Conservation (phyloP, 352 stramenopile species). For the Peronospora destructor region DNA sequence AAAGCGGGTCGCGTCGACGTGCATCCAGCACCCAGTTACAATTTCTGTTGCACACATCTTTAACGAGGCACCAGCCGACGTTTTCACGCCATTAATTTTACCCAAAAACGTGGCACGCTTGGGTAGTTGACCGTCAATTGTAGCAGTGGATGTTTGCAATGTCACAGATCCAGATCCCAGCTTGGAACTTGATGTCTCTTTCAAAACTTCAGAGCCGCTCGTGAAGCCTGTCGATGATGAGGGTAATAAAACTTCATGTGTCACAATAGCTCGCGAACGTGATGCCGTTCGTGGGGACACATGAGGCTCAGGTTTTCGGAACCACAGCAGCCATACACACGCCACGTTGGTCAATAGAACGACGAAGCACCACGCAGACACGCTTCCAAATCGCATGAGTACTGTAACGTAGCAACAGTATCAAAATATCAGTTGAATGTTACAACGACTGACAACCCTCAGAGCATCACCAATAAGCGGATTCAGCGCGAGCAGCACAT, state of each 20-base stretch:
- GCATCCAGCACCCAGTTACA: constrained; percentile 48
- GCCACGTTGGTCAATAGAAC: constrained; percentile 36
- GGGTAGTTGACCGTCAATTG: not conserved
- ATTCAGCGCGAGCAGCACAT: constrained; percentile 36
- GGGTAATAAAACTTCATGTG: constrained; percentile 3
- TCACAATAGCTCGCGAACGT: not conserved
- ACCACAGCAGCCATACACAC: constrained; percentile 41
- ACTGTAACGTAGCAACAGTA: constrained; percentile 19
- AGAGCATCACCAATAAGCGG: constrained; percentile 30
- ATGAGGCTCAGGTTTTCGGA: constrained; percentile 10
- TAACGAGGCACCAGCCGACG: constrained; percentile 46
- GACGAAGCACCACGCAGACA: constrained; percentile 19
- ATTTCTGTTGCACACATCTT: constrained; percentile 39
- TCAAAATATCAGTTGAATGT: not conserved
- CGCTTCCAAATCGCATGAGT: constrained; percentile 37
- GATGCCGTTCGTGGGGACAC: not conserved
- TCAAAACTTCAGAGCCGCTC: not conserved
- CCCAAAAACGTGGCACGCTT: constrained; percentile 20
- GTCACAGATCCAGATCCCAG: not conserved
- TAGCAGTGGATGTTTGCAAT: constrained; percentile 3
- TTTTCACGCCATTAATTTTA: constrained; percentile 35
- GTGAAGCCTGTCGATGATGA: constrained; percentile 5
- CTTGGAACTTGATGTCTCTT: constrained; percentile 13
- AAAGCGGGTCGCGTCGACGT: constrained; percentile 61
- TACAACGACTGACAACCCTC: not conserved